Evolutionary conservation across 192 early-diverging fungal genomes (phyloP), one percentile per base, ranked within the genome.

Genomic region (Coemansia sp.): DNA sequence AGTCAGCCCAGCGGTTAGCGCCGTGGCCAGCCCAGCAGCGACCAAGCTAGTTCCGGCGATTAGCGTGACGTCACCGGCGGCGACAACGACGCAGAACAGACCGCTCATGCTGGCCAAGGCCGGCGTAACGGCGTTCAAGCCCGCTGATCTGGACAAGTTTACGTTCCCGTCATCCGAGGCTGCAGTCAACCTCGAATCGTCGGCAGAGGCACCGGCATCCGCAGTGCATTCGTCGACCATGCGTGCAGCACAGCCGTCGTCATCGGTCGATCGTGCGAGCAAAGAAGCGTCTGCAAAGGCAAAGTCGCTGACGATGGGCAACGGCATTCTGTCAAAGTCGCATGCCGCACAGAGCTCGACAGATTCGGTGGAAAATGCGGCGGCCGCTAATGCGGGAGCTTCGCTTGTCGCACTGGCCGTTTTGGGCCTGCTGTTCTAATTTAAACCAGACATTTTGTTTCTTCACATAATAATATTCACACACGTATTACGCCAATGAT

Each of bases 141-240:
- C 76, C 23, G 66, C 68, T 0, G 76, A 79, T 31, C 38, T 79
- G 19, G 76, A 79, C 71, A 73, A 79, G 62, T 79, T 79, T 15
- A 73, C 71, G 11, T 79, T 79, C 58, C 76, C 76, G 1, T 66
- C 75, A 4, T 60, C 66, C 28, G 60, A 69, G 10, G 62, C 64
- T 1, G 62, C 66, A 0, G 75, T 78, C 25, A 78, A 78, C 47
- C 59, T 72, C 0, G 62, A 21, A 22, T 19, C 49, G 14, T 28
- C 36, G 2, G 34, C 37, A 15, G 31, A 28, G 47, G 57, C 57
- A 0, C 20, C 57, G 4, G 10, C 60, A 7, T 50, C 50, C 2
- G 60, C 60, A 1, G 51, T 44, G 23, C 62, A 38, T 20, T 36
- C 15, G 14, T 34, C 42, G 40, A 40, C 17, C 22, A 55, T 12